Evolutionary conservation across 257 asterid genomes (phyloP), one percentile per base, ranked within the genome.

Genomic region (Echites panduratus): DNA sequence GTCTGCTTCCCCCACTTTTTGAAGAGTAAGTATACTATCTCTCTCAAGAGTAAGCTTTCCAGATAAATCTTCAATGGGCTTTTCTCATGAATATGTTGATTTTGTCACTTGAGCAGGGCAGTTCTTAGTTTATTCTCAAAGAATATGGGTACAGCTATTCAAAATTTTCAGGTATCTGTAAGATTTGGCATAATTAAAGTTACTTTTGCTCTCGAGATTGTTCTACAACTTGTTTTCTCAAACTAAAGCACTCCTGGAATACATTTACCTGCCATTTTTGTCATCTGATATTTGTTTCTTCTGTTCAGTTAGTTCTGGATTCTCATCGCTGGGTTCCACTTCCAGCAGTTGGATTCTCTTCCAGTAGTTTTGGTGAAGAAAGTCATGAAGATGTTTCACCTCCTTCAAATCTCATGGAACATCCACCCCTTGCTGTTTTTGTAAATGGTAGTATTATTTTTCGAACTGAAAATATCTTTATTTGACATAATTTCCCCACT

Each of bases 371-470:
- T 22, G 89, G 95, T 75, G 98, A 90, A 65, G 98, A 90, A 79
- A 86, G 79, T 80, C 87, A 75, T 9, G 99, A 89, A 69, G 99
- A 87, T 86, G 79, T 92, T 69, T 78, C 73, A 70, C 99, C 99
- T 62, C 97, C 97, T 75, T 82, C 98, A 72, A 86, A 79, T 85
- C 92, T 95, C 26, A 95, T 95, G 99, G 99, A 95, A 83, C 98
- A 95, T 82, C 96, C 97, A 57, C 98, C 99, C 77, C 91, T 95
- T 75, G 99, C 97, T 47, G 94, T 93, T 77, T 93, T 93, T 49
- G 75, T 90, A 69, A 90, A 93, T 78, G 97, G 97, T 93, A 66
- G 97, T 93, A 66, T 52, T 49, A 50, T 1, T 70, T 0, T 63
- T 64, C 38, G n/a, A 66, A 49, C 73, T 64, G 20, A 58, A 26